Evolutionary conservation across 2,329 filamentous ascomycete genomes (phyloP).

Genomic region (Claviceps spartinae): DNA sequence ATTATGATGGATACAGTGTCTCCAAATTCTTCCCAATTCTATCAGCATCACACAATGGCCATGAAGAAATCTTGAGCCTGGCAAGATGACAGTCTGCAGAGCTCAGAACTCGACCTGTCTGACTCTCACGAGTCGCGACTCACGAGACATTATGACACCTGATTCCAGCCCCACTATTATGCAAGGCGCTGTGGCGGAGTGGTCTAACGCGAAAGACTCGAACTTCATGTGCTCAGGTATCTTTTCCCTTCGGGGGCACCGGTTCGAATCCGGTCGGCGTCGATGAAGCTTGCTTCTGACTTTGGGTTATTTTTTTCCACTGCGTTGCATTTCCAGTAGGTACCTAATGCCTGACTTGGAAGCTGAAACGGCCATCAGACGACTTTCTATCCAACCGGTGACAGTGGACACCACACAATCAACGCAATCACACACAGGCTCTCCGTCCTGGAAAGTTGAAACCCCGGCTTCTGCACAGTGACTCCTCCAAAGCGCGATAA

Average conservation of each 20-base stretch:
- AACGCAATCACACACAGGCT: background rate
- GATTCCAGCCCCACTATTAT: background rate
- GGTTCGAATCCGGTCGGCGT: slow-evolving; percentile 22
- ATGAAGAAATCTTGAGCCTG: too few relatives aligned
- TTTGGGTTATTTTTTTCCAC: too few relatives aligned
- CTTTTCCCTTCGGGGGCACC: slow-evolving; percentile 20
- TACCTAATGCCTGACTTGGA: too few relatives aligned
- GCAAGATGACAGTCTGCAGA: too few relatives aligned
- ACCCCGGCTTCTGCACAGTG: background rate
- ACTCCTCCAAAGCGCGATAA: background rate
- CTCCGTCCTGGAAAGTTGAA: too few relatives aligned
- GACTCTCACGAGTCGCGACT: background rate
- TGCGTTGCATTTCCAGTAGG: too few relatives aligned
- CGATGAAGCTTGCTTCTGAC: slow-evolving; percentile 6
- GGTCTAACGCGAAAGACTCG: slow-evolving; percentile 21
- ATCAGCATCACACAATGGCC: too few relatives aligned
- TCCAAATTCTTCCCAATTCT: too few relatives aligned
- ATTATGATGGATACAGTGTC: too few relatives aligned
- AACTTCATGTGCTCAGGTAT: slow-evolving; percentile 10
- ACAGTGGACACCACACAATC: background rate
- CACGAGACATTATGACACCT: background rate
- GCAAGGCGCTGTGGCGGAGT: slow-evolving; percentile 17
- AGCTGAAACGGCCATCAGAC: too few relatives aligned
- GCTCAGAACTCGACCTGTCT: too few relatives aligned
- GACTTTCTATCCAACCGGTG: too few relatives aligned